Conservation (phyloP, 495 filamentous ascomycete genomes). For the Penicillium paradoxum region DNA sequence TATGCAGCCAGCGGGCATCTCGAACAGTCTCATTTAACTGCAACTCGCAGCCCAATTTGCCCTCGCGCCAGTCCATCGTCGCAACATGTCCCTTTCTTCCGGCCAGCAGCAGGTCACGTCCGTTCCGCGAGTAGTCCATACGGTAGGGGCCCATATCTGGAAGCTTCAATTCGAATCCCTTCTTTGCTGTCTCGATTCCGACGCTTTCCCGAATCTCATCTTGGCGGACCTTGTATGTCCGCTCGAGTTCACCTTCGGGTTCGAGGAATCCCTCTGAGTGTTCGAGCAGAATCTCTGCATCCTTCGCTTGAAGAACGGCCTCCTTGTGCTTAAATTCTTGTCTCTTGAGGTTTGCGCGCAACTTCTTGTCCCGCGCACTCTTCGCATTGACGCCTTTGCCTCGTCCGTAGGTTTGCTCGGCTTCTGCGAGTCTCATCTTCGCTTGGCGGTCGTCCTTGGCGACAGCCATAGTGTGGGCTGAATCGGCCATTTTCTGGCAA, state of each 20-base stretch:
- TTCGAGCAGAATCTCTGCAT: constrained; percentile 92
- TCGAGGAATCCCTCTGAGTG: constrained; percentile 83
- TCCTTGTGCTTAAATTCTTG: constrained; percentile 79
- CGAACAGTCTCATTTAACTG: constrained; percentile 85
- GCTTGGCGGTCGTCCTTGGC: constrained; percentile 32
- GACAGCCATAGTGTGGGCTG: constrained; percentile 27
- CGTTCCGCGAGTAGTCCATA: constrained; percentile 84
- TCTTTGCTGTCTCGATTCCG: constrained; percentile 78
- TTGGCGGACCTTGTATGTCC: constrained; percentile 87
- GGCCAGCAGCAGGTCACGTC: constrained; percentile 74
- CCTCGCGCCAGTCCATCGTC: constrained; percentile 93
- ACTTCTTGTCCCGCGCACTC: constrained; percentile 74
- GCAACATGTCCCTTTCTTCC: constrained; percentile 94
- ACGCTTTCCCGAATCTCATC: constrained; percentile 75
- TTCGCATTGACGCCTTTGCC: constrained; percentile 60
- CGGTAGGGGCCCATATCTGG: constrained; percentile 79
- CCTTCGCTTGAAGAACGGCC: constrained; percentile 75
- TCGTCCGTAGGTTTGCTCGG: constrained; percentile 76
- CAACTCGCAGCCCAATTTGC: constrained; percentile 83
- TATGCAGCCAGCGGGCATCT: constrained; percentile 90
- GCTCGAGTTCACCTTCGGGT: constrained; percentile 80
- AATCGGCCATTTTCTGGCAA: constrained; percentile 22
- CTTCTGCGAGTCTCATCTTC: constrained; percentile 49
- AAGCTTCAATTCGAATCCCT: constrained; percentile 84
- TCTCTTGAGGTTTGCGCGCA: constrained; percentile 69